Conservation (phyloP, 2,329 filamentous ascomycete genomes). For the Trichoderma sp. region DNA sequence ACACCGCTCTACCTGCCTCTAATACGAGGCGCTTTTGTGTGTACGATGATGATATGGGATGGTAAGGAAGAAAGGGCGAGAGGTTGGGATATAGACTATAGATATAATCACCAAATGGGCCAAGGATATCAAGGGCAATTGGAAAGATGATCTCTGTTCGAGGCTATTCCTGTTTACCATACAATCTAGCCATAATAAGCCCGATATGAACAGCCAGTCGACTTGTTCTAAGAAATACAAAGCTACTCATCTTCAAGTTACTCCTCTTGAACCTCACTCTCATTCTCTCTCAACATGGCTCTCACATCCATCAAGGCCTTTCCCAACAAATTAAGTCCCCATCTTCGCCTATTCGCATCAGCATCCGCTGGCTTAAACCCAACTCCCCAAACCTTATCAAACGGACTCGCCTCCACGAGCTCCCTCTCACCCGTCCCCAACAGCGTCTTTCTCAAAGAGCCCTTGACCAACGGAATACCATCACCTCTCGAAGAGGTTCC, state of each 20-base stretch:
- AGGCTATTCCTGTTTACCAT: not conserved
- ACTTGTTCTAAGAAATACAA: not conserved
- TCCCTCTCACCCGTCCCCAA: conserved; percentile 62
- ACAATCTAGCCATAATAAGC: not conserved
- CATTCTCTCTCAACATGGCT: conserved; percentile 47
- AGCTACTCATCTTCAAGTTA: not conserved
- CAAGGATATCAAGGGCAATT: not conserved
- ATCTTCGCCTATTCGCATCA: conserved; percentile 49
- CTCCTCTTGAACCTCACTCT: conserved; percentile 40
- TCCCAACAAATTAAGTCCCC: conserved; percentile 69
- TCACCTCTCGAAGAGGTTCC: conserved; percentile 30
- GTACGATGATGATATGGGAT: conserved; percentile 24
- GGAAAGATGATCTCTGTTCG: not conserved
- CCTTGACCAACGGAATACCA: conserved; percentile 37
- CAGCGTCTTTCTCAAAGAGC: conserved; percentile 52
- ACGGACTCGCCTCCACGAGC: conserved; percentile 65
- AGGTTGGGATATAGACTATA: conserved; percentile 33
- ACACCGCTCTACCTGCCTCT: conserved; percentile 43
- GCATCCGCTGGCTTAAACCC: conserved; percentile 61
- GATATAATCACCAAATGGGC: conserved; percentile 28
- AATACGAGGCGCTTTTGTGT: conserved; percentile 20
- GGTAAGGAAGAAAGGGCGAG: not conserved
- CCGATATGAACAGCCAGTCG: not conserved
- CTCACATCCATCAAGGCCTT: conserved; percentile 65
- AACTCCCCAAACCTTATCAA: conserved; percentile 68